Percentiles rank a stretch among this genome's conserved stretches.
Evolutionary conservation across 2,329 filamentous ascomycete species (phyloP).

Genomic region (Fusarium sp.): DNA sequence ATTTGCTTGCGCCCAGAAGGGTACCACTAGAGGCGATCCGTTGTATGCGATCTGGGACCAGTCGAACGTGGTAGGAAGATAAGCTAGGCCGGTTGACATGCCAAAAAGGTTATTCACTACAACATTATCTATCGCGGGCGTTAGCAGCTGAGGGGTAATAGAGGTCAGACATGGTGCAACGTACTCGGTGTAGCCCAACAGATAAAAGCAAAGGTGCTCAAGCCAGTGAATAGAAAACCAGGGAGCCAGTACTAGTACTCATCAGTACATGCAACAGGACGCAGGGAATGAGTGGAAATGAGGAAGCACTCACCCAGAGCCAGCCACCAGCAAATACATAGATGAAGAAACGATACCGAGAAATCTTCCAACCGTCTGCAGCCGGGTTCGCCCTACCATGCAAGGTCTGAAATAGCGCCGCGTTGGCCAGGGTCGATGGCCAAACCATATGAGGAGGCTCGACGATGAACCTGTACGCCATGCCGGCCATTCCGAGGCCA

Average conservation of each 20-base stretch:
- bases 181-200: conserved; percentile 35
- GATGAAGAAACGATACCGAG: conserved; percentile 56
- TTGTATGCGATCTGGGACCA: conserved; percentile 36
- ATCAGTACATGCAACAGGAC: too few relatives aligned
- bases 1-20: conserved; percentile 33
- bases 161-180: background rate
- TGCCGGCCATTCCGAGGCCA: conserved; percentile 58
- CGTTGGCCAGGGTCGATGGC: conserved; percentile 57
- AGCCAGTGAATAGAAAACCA: conserved; percentile 24
- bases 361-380: conserved; percentile 57
- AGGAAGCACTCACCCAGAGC: conserved; percentile 19
- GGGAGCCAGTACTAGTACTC: conserved; percentile 28
- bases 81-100: conserved; percentile 28
- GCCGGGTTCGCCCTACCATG: conserved; percentile 56
- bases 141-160: background rate
- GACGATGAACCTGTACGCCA: conserved; percentile 56
- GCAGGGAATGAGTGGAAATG: background rate
- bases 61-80: conserved; percentile 29
- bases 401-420: conserved; percentile 56
- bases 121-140: conserved; percentile 16
- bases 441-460: conserved; percentile 58
- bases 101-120: conserved; percentile 35
- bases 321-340: conserved; percentile 44
- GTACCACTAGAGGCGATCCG: conserved; percentile 31
- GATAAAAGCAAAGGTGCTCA: conserved; percentile 34